Evolutionary conservation across 2,329 filamentous ascomycete genomes (phyloP).

Genomic region (Phyllosticta citrichinensis): DNA sequence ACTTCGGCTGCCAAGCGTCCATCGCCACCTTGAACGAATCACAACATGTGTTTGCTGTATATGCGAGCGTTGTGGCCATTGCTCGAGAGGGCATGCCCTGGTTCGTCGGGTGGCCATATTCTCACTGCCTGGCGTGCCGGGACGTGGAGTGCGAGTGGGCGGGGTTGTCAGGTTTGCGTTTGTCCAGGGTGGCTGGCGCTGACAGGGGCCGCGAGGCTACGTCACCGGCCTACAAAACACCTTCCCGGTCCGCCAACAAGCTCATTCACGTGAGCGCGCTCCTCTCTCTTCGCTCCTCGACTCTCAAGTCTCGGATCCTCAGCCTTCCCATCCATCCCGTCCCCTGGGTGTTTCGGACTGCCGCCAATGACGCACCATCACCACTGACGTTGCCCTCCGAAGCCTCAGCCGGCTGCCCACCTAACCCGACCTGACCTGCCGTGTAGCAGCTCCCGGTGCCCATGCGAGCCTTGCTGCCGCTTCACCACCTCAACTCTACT

Average conservation of each 20-base stretch:
- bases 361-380: background rate
- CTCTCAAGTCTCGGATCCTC: background rate
- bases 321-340: background rate
- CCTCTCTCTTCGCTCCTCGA: background rate
- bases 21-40: background rate
- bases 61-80: background rate
- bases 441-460: background rate
- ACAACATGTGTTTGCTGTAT: background rate
- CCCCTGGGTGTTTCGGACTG: background rate
- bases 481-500: background rate
- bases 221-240: background rate
- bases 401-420: background rate
- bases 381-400: background rate
- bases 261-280: background rate
- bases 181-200: background rate
- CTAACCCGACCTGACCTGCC: background rate
- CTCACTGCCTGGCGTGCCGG: background rate
- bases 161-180: background rate
- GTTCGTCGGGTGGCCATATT: background rate
- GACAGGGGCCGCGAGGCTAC: background rate
- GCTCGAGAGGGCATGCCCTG: background rate
- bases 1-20: background rate
- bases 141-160: too few relatives aligned
- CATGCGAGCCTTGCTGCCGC: background rate
- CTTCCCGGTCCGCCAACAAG: background rate